Evolutionary conservation across 139 green algal species (phyloP), one percentile per base, ranked within the genome.

Genomic region (Pseudopediastrum boryanum): DNA sequence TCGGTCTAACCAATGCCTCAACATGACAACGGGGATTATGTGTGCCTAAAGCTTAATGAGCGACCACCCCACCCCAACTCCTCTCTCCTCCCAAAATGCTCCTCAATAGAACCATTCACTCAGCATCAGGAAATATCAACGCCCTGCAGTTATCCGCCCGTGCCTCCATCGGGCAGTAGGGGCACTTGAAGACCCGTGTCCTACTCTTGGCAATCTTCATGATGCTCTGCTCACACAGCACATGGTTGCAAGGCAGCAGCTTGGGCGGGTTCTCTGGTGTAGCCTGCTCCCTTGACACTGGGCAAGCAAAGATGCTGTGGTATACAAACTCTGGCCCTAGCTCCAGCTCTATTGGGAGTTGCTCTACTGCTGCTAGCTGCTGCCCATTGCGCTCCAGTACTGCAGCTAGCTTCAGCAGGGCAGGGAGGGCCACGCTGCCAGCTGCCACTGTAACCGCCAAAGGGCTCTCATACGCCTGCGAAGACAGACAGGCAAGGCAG

Each of bases 221-320:
- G 3, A 98, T 89, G 36, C 77, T 91, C 58, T 89, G 81, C 72
- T 95, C 90, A 80, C 88, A 95, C 73, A 99, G 88, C 73, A 97
- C 94, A 74, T 99, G 96, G 16, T 94, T 94, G 79, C 96, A 99
- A 3, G 94, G 94, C 80, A 99, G 87, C 85, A 97, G 80, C 87
- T 96, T 92, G 19, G 95, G 96, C 33, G 96, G 95, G 84, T 98
- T 98, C 39, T 94, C 89, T 4, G 85, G 16, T 23, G 83, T 89
- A 48, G 68, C 86, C 81, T 95, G 94, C 59, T 98, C 95, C 4
- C 89, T 75, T 2, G 87, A 95, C 19, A 98, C 95, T 2, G 95
- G 95, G 85, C 95, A 98, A 2, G 94, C 88, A 87, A 98, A 98
- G 36, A 97, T 92, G 61, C 89, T 95, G 83, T 92, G 91, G 72